Conservation (phyloP, 805 yeast genomes). For the Candida peoriensis region DNA sequence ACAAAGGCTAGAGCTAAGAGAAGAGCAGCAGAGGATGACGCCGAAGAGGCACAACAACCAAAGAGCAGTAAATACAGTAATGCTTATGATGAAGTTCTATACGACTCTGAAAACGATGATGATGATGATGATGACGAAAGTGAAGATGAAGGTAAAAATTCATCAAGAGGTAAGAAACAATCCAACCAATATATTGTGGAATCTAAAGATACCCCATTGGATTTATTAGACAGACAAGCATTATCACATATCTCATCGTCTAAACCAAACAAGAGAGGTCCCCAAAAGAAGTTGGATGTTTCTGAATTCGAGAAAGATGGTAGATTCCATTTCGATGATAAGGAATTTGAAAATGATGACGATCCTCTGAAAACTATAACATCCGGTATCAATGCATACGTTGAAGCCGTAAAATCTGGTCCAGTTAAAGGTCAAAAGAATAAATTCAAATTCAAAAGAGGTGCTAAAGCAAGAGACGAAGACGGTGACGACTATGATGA, state of each 20-base stretch:
- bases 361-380: slow-evolving; percentile 44
- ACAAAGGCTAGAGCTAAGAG: slow-evolving; percentile 79
- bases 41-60: slow-evolving; percentile 26
- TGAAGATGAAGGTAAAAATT: slow-evolving; percentile 25
- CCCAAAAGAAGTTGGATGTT: slow-evolving; percentile 32
- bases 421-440: slow-evolving; percentile 93
- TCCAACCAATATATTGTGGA: slow-evolving; percentile 70
- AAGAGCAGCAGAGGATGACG: slow-evolving; percentile 47
- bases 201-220: slow-evolving; percentile 73
- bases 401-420: slow-evolving; percentile 89
- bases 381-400: slow-evolving; percentile 81
- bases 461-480: slow-evolving; percentile 45
- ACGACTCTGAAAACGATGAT: slow-evolving; percentile 62
- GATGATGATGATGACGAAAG: slow-evolving; percentile 43
- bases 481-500: slow-evolving; percentile 51
- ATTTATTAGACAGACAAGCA: slow-evolving; percentile 80
- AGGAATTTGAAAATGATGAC: slow-evolving; percentile 27
- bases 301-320: slow-evolving; percentile 46
- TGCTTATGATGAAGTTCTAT: slow-evolving; percentile 89
- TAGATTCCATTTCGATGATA: slow-evolving; percentile 58
- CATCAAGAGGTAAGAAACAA: slow-evolving; percentile 23
- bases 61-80: slow-evolving; percentile 69
- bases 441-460: slow-evolving; percentile 80
- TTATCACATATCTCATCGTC: slow-evolving; percentile 86
- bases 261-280: slow-evolving; percentile 56